Percentiles rank a stretch among this genome's conserved stretches.
These are phyloP conservation scores for Falciphora oryzae DNA, from an alignment of 2,329 filamentous ascomycete species.

Conservation along the genomic window DNA sequence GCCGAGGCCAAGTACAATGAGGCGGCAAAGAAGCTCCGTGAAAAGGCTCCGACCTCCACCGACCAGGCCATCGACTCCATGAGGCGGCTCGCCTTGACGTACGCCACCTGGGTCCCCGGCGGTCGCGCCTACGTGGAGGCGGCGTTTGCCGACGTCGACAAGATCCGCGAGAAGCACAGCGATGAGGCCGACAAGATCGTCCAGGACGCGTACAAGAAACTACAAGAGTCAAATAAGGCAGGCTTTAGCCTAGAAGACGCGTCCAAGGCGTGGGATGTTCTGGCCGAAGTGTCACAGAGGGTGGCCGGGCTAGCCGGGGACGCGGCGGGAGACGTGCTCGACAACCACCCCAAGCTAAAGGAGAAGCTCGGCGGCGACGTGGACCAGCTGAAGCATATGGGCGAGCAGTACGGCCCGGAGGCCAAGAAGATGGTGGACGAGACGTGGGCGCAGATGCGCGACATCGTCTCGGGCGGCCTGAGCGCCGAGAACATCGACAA, in stretches of 20 bases:
- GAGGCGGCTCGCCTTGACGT: slow-evolving; percentile 44
- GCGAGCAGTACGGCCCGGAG: slow-evolving; percentile 65
- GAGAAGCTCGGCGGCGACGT: slow-evolving; percentile 64
- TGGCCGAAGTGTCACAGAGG: slow-evolving; percentile 55
- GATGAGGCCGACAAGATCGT: slow-evolving; percentile 66
- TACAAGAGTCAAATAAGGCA: slow-evolving; percentile 54
- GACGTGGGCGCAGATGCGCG: slow-evolving; percentile 61
- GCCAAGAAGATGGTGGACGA: slow-evolving; percentile 71
- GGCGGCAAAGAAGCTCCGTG: slow-evolving; percentile 52
- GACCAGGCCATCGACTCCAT: slow-evolving; percentile 56
- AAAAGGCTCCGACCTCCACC: slow-evolving; percentile 53
- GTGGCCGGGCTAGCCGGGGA: slow-evolving; percentile 58
- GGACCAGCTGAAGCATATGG: slow-evolving; percentile 63
- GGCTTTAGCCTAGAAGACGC: slow-evolving; percentile 59
- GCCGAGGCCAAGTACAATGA: slow-evolving; percentile 54
- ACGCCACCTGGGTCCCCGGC: slow-evolving; percentile 67
- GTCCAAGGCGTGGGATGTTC: slow-evolving; percentile 52
- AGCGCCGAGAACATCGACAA: slow-evolving; percentile 46
- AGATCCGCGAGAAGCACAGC: slow-evolving; percentile 59
- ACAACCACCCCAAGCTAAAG: slow-evolving; percentile 69
- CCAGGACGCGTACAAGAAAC: slow-evolving; percentile 59
- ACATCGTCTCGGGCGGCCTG: slow-evolving; percentile 58
- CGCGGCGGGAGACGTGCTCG: slow-evolving; percentile 57
- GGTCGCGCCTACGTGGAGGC: slow-evolving; percentile 62
- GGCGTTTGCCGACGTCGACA: slow-evolving; percentile 66